These are phyloP conservation scores for Psilocybe subaeruginosa DNA, from an alignment of 768 basidiomycete genomes.

Conservation along the genomic window DNA sequence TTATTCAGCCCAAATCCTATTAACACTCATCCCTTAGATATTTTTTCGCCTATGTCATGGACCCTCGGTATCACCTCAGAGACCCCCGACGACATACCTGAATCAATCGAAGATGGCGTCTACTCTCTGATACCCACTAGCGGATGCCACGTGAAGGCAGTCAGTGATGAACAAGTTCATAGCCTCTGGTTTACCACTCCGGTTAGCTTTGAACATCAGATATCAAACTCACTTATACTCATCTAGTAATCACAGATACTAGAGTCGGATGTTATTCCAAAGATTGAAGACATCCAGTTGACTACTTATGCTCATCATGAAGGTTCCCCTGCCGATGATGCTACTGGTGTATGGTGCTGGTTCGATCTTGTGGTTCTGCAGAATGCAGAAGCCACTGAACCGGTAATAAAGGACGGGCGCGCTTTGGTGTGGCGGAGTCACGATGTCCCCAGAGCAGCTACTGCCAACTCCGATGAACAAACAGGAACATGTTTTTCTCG, in stretches of 20 bases:
- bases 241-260: slow-evolving; percentile 20
- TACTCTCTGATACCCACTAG: slow-evolving; percentile 22
- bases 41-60: slow-evolving; percentile 24
- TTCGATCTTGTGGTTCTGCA: slow-evolving; percentile 35
- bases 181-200: slow-evolving; percentile 29
- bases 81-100: neutral
- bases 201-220: slow-evolving; percentile 10
- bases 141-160: slow-evolving; percentile 15
- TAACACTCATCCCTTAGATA: slow-evolving; percentile 2
- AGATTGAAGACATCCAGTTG: slow-evolving; percentile 29
- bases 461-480: slow-evolving; percentile 14
- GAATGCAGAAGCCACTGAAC: slow-evolving; percentile 21
- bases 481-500: slow-evolving; percentile 20
- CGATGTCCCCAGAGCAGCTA: slow-evolving; percentile 10
- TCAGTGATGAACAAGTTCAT: slow-evolving; percentile 14
- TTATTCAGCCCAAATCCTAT: neutral
- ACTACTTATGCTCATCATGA: slow-evolving; percentile 29
- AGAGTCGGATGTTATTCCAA: slow-evolving; percentile 22
- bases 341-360: slow-evolving; percentile 33
- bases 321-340: slow-evolving; percentile 17
- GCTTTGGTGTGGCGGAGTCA: slow-evolving; percentile 33
- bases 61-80: slow-evolving; percentile 18
- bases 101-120: slow-evolving; percentile 18
- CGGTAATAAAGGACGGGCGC: slow-evolving; percentile 27
- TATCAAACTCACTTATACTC: neutral